phyloP scores from a whole-genome alignment of 495 filamentous ascomycete genomes.

The Xylaria acuta region DNA sequence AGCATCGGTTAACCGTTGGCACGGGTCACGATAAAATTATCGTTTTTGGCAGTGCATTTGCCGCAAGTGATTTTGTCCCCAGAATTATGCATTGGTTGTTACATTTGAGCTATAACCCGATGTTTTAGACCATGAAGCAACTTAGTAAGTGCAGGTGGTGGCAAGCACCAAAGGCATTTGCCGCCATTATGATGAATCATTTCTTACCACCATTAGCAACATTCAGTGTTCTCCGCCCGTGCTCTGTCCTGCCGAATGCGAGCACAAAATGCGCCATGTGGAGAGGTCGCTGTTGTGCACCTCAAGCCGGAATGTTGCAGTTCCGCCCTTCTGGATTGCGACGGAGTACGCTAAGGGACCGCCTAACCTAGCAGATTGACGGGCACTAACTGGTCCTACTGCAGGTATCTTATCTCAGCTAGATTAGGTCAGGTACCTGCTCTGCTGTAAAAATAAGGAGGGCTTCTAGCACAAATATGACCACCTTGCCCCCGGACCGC shows the following conservation, averaged over 20 bases:
- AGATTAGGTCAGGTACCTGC: not conserved
- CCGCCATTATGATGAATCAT: conserved; percentile 2
- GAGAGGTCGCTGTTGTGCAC: conserved; percentile 9
- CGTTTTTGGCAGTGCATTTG: not conserved
- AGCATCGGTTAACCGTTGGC: not conserved
- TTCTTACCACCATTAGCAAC: not conserved
- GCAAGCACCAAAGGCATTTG: not conserved
- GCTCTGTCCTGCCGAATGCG: not conserved
- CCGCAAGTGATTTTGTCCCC: not conserved
- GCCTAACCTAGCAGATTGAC: not conserved
- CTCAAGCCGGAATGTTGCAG: conserved; percentile 18
- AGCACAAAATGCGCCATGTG: conserved; percentile 12
- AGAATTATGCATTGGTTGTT: not conserved
- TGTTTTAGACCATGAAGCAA: not conserved
- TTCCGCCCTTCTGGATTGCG: conserved; percentile 19
- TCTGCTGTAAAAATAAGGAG: not conserved
- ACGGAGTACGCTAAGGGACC: conserved; percentile 7
- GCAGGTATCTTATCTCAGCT: not conserved
- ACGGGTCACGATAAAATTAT: not conserved
- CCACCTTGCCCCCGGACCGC: not conserved
- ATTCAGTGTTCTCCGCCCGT: not conserved
- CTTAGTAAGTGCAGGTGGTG: not conserved
- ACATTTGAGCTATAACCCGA: not conserved
- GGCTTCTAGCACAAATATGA: conserved; percentile 14
- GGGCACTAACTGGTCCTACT: conserved; percentile 7